These are phyloP conservation scores for Phytophthora pisi DNA, from an alignment of 352 stramenopile species.

Conservation along the genomic window DNA sequence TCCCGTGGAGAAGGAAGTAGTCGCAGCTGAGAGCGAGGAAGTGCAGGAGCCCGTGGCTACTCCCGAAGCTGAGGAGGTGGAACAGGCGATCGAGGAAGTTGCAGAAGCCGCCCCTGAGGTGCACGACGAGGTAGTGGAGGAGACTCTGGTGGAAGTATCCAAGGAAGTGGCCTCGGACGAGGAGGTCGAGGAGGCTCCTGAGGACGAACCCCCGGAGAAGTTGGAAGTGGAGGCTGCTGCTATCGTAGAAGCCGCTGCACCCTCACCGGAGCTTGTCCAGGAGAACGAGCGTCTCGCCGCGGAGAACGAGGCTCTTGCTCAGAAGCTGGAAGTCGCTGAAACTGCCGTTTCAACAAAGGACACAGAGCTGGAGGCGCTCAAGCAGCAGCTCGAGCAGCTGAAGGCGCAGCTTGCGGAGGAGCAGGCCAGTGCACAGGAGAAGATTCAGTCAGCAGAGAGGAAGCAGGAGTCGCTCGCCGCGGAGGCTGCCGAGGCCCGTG, in stretches of 20 bases:
- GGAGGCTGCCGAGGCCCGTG: constrained; percentile 24
- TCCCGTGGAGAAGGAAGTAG: constrained; percentile 21
- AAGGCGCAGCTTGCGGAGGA: constrained; percentile 43
- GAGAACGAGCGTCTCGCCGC: constrained; percentile 49
- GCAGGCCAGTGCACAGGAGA: constrained; percentile 31
- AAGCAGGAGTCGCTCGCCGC: constrained; percentile 32
- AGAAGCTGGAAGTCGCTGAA: constrained; percentile 42
- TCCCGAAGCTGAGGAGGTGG: constrained; percentile 27
- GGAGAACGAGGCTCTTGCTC: constrained; percentile 46
- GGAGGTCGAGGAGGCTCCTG: constrained; percentile 26
- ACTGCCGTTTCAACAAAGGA: constrained; percentile 38
- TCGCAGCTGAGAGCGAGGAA: constrained; percentile 24
- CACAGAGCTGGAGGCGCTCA: constrained; percentile 42
- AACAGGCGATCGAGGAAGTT: constrained; percentile 21
- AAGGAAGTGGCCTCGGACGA: constrained; percentile 36
- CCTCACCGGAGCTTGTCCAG: constrained; percentile 38
- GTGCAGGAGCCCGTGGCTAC: constrained; percentile 31
- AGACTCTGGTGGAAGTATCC: constrained; percentile 12
- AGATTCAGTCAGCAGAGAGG: constrained; percentile 23
- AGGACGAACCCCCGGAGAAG: constrained; percentile 32
- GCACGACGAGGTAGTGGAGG: constrained; percentile 17
- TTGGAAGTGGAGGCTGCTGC: constrained; percentile 12
- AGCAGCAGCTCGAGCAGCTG: constrained; percentile 39
- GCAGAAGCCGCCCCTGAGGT: constrained; percentile 20
- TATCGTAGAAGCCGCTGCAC: neutral